phyloP scores from a whole-genome alignment of 306 rosid species.

The Dalbergia cochinchinensis region DNA sequence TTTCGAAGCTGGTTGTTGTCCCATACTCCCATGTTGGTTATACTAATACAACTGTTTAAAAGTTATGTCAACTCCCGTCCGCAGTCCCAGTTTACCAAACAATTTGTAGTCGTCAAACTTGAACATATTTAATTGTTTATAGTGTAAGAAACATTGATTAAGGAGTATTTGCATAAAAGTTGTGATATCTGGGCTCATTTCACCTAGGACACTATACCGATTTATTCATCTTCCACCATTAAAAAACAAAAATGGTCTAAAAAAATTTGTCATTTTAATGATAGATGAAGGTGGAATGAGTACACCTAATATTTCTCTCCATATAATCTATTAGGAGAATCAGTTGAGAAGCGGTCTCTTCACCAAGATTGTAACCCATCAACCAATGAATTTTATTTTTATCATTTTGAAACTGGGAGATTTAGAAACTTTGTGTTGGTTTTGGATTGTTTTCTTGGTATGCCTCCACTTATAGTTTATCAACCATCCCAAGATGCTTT shows the following conservation, averaged over 20 bases:
- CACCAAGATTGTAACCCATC: background rate
- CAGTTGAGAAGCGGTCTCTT: background rate
- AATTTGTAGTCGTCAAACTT: slow-evolving; percentile 1
- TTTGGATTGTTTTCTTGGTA: background rate
- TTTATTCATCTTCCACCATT: too few species aligned
- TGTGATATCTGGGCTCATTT: too few species aligned
- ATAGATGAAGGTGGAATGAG: too few species aligned
- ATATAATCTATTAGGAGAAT: background rate
- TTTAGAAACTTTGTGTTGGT: background rate
- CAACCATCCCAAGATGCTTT: slow-evolving; percentile 15
- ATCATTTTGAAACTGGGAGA: slow-evolving; percentile 2
- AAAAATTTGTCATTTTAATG: too few species aligned
- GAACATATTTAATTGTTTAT: background rate
- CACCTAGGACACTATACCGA: too few species aligned
- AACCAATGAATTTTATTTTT: background rate
- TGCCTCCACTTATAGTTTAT: slow-evolving; percentile 26
- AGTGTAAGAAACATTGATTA: slow-evolving; percentile 5
- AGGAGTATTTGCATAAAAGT: background rate
- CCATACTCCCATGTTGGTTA: background rate
- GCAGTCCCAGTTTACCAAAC: slow-evolving; percentile 17
- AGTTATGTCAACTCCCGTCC: slow-evolving; percentile 9
- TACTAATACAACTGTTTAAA: background rate
- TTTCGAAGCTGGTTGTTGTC: background rate
- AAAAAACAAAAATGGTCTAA: too few species aligned
- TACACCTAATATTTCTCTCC: background rate